phyloP scores from a whole-genome alignment of 1,139 yeast genomes.

The Debaryomyces sp. region DNA sequence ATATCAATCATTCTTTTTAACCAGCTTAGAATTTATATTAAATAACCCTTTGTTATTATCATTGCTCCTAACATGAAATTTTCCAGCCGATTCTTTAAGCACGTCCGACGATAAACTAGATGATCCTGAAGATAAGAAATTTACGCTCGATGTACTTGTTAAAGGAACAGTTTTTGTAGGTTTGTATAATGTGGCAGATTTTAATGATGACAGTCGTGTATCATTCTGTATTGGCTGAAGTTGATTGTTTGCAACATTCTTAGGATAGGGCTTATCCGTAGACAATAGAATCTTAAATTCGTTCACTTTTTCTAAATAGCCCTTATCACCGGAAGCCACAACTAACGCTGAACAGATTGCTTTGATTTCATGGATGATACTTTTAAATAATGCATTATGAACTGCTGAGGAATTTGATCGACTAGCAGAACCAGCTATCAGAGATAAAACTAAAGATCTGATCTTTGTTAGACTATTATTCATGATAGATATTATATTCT shows the following conservation, averaged over 20 bases:
- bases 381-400: constrained; percentile 14
- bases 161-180: constrained; percentile 6
- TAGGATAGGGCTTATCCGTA: not conserved
- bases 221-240: not conserved
- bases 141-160: constrained; percentile 6
- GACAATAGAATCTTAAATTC: not conserved
- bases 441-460: not conserved
- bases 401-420: not conserved
- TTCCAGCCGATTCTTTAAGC: not conserved
- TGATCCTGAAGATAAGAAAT: constrained; percentile 8
- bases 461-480: not conserved
- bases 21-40: not conserved
- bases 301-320: not conserved
- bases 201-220: not conserved
- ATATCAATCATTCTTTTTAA: not conserved
- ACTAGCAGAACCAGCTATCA: not conserved
- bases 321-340: constrained; percentile 15
- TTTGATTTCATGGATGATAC: constrained; percentile 25
- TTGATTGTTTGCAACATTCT: not conserved
- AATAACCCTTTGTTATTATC: not conserved
- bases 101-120: not conserved
- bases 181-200: not conserved
- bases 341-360: constrained; percentile 25
- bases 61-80: not conserved
- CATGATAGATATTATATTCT: not conserved